A percentile compares a stretch with the other conserved stretches of the same genome.
These are phyloP conservation scores for Ploettnerulaceae sp. DNA, from an alignment of 2,329 filamentous ascomycete species.

Conservation along the genomic window DNA sequence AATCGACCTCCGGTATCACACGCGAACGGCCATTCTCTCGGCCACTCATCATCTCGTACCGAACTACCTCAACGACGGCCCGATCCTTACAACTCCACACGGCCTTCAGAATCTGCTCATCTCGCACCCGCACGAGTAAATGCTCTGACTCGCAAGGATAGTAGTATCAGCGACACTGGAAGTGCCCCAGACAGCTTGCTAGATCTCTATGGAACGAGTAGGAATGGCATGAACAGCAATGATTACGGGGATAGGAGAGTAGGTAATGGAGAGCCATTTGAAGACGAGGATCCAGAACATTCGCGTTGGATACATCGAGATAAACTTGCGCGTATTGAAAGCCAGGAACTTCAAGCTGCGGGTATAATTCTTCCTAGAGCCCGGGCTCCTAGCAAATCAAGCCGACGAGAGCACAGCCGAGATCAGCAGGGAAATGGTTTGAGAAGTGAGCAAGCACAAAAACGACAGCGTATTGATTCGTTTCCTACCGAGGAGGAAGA, in stretches of 20 bases:
- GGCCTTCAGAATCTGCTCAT: slow-evolving; percentile 26
- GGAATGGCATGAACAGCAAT: slow-evolving; percentile 25
- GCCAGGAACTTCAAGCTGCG: slow-evolving; percentile 71
- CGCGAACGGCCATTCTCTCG: slow-evolving; percentile 23
- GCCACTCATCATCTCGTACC: slow-evolving; percentile 24
- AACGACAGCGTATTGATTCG: slow-evolving; percentile 35
- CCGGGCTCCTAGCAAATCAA: slow-evolving; percentile 47
- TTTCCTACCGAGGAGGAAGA: slow-evolving; percentile 39
- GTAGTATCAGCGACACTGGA: slow-evolving; percentile 38
- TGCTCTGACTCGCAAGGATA: slow-evolving; percentile 38
- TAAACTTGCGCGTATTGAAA: slow-evolving; percentile 79
- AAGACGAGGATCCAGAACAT: slow-evolving; percentile 46
- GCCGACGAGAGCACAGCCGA: slow-evolving; percentile 37
- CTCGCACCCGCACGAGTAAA: slow-evolving; percentile 35
- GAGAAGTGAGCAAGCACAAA: slow-evolving; percentile 38
- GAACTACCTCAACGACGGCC: slow-evolving; percentile 23
- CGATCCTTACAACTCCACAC: slow-evolving; percentile 18
- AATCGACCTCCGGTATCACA: slow-evolving; percentile 22
- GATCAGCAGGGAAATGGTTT: slow-evolving; percentile 29
- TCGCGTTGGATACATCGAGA: slow-evolving; percentile 84
- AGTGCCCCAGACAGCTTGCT: slow-evolving; percentile 44
- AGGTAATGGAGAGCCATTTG: slow-evolving; percentile 22
- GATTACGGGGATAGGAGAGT: slow-evolving; percentile 28
- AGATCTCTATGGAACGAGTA: slow-evolving; percentile 39
- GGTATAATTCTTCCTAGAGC: slow-evolving; percentile 59